These are phyloP conservation scores for Mycena albidolilacea DNA, from an alignment of 768 basidiomycete genomes.

Conservation along the genomic window DNA sequence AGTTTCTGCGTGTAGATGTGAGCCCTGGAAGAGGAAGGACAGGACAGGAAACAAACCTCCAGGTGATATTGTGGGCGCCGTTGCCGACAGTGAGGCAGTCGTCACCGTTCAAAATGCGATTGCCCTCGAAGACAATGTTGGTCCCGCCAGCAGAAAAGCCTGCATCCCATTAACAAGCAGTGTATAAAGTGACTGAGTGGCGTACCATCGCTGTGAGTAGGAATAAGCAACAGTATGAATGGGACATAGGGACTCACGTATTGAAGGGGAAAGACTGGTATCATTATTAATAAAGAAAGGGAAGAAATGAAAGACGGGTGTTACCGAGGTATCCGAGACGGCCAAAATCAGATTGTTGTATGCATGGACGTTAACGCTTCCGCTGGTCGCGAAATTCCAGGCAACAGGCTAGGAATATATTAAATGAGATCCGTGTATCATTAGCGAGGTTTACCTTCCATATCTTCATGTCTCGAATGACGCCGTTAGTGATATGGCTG, in stretches of 20 bases:
- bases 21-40: background rate
- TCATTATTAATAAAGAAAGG: constrained; percentile 5
- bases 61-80: constrained; percentile 70
- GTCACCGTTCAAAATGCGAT: constrained; percentile 71
- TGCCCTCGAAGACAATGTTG: constrained; percentile 72
- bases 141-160: constrained; percentile 71
- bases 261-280: constrained; percentile 71
- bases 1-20: constrained; percentile 51
- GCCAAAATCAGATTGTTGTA: constrained; percentile 72
- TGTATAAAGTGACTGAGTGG: background rate
- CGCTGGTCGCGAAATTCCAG: constrained; percentile 71
- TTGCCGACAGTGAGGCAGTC: constrained; percentile 74
- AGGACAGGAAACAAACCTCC: constrained; percentile 49
- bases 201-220: constrained; percentile 54
- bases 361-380: constrained; percentile 63
- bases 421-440: background rate
- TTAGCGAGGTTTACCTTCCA: constrained; percentile 56
- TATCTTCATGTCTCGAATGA: constrained; percentile 71
- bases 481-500: constrained; percentile 65
- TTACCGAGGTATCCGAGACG: constrained; percentile 60
- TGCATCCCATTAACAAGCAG: constrained; percentile 24
- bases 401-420: constrained; percentile 60
- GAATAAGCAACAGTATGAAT: background rate
- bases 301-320: background rate
- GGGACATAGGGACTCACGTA: constrained; percentile 56